Evolutionary conservation across 139 green algal genomes (phyloP).

Genomic region (Chlorella sp.): DNA sequence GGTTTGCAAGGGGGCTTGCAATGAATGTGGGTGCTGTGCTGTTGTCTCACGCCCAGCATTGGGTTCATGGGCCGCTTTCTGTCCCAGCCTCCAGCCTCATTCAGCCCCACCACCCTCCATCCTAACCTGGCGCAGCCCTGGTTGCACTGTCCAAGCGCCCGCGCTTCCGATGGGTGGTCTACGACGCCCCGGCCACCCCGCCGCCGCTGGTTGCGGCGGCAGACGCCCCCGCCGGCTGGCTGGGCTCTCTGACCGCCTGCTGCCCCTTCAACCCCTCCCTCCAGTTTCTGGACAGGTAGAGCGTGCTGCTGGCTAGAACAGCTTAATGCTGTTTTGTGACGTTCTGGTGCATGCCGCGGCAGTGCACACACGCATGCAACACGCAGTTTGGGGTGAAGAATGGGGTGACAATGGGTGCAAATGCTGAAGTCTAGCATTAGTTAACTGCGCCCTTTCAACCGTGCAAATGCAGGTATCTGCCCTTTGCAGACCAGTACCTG

Average conservation of each 20-base stretch:
- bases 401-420: too few relatives aligned
- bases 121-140: not conserved
- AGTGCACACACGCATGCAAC: too few relatives aligned
- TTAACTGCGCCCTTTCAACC: not conserved
- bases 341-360: too few relatives aligned
- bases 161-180: constrained; percentile 25
- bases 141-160: constrained; percentile 12
- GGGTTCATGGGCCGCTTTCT: too few relatives aligned
- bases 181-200: not conserved
- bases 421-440: too few relatives aligned
- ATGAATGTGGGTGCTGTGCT: too few relatives aligned
- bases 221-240: not conserved
- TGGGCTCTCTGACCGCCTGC: constrained; percentile 10
- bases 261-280: constrained; percentile 24
- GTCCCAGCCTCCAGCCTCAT: too few relatives aligned
- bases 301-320: not conserved
- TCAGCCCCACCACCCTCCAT: not conserved
- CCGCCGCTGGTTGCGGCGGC: not conserved
- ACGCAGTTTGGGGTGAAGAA: too few relatives aligned
- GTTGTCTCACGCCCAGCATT: too few relatives aligned
- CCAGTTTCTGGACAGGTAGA: constrained; percentile 20
- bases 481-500: constrained; percentile 30
- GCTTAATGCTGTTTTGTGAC: too few relatives aligned
- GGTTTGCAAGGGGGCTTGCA: not conserved
- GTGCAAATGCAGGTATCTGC: not conserved